A percentile compares a stretch with the other conserved stretches of the same genome.
Conservation (phyloP, 2,329 filamentous ascomycete genomes). For the Colletotrichum destructivum region DNA sequence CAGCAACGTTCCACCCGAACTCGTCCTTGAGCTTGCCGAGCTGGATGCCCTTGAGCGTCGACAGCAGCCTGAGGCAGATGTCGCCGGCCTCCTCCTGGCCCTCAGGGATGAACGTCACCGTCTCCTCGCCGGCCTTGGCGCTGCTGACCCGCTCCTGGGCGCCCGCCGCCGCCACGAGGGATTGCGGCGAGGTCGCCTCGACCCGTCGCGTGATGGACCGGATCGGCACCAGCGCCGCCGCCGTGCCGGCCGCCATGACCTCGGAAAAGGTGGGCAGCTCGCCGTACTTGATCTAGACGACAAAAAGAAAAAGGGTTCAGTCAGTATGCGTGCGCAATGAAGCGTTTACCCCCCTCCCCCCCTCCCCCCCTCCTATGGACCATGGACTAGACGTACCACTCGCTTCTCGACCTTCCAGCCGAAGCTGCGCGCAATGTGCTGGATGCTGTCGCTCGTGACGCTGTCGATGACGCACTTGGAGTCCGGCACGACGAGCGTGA, state of each 20-base stretch:
- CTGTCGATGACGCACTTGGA: slow-evolving; percentile 89
- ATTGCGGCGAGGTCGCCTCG: slow-evolving; percentile 55
- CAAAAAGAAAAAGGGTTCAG: too few relatives aligned
- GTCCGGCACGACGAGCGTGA: slow-evolving; percentile 88
- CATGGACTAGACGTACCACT: slow-evolving; percentile 62
- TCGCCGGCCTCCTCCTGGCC: slow-evolving; percentile 79
- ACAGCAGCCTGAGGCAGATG: slow-evolving; percentile 79
- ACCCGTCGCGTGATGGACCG: slow-evolving; percentile 84
- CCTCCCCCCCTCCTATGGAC: too few relatives aligned
- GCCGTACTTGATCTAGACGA: slow-evolving; percentile 72
- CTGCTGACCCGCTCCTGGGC: slow-evolving; percentile 56
- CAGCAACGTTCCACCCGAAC: slow-evolving; percentile 78
- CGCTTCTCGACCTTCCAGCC: slow-evolving; percentile 90
- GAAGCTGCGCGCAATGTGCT: slow-evolving; percentile 81
- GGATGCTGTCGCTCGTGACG: slow-evolving; percentile 85
- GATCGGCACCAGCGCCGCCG: slow-evolving; percentile 91
- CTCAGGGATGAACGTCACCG: slow-evolving; percentile 68
- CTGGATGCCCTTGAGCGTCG: slow-evolving; percentile 88
- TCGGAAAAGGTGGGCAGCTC: slow-evolving; percentile 74
- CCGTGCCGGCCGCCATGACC: slow-evolving; percentile 93
- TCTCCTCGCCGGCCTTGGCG: slow-evolving; percentile 60
- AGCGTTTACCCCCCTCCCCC: too few relatives aligned
- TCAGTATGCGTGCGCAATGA: not conserved
- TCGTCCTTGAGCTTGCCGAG: slow-evolving; percentile 82
- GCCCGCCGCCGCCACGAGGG: slow-evolving; percentile 53